These are phyloP conservation scores for Guillardia theta DNA, from an alignment of 78 protist species.

Conservation along the genomic window DNA sequence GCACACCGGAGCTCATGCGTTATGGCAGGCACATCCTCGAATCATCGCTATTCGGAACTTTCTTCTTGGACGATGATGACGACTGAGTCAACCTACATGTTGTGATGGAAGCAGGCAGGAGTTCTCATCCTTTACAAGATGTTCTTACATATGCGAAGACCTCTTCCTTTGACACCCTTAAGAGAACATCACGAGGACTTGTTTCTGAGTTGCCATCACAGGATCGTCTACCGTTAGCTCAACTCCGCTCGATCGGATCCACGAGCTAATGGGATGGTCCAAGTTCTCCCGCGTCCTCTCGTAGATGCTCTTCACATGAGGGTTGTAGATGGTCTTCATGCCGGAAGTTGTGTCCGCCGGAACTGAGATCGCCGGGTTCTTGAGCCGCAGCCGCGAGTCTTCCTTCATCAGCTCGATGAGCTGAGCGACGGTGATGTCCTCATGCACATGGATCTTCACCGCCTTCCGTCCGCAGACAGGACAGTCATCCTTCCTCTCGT, in stretches of 20 bases:
- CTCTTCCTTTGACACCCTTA: no score
- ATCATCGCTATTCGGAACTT: no score
- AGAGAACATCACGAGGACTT: no score
- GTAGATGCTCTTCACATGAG: not conserved
- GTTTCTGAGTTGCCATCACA: conserved; percentile 6
- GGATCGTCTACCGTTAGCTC: not conserved
- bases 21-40: no score
- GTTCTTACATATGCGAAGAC: no score
- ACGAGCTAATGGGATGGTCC: not conserved
- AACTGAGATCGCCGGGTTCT: not conserved
- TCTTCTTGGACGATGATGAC: no score
- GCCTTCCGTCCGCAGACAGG: conserved; percentile 58
- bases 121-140: no score
- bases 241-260: not conserved
- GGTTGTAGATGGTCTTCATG: conserved; percentile 12
- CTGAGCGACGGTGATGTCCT: not conserved
- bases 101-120: no score
- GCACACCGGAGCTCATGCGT: no score
- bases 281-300: not conserved
- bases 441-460: not conserved
- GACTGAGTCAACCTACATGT: no score
- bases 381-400: not conserved
- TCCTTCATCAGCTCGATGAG: conserved; percentile 11
- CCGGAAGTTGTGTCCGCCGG: not conserved
- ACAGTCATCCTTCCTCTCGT: conserved; percentile 73